A percentile compares a stretch with the other conserved stretches of the same genome.
Evolutionary conservation across 2,329 filamentous ascomycete genomes (phyloP).

Genomic region (Aspergillus sp.): DNA sequence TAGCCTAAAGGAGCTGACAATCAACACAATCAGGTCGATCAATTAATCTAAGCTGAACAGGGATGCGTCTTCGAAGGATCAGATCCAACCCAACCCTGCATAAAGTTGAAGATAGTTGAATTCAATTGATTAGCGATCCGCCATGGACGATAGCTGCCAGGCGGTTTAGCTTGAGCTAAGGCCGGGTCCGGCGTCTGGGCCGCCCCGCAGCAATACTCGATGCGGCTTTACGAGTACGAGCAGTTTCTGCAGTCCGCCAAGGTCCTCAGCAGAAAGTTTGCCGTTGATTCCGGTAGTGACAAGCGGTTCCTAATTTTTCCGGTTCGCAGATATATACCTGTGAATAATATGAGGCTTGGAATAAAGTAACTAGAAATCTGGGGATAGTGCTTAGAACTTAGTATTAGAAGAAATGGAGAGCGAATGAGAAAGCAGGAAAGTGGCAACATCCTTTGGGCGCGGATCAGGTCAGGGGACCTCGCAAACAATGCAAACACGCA

Average conservation of each 20-base stretch:
- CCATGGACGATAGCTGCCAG: background rate
- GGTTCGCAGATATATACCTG: too few relatives aligned
- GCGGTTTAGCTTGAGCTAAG: constrained; percentile 3
- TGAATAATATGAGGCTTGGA: too few relatives aligned
- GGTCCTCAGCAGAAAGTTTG: background rate
- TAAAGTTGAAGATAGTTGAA: background rate
- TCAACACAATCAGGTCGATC: background rate
- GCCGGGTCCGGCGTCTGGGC: constrained; percentile 16
- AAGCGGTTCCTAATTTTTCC: background rate
- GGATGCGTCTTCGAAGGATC: background rate
- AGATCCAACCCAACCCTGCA: background rate
- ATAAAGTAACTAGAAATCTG: too few relatives aligned
- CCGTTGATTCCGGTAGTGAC: background rate
- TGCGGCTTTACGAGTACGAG: background rate
- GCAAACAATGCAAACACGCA: constrained; percentile 30
- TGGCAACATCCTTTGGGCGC: background rate
- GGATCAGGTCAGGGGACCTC: constrained; percentile 3
- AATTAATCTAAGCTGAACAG: background rate
- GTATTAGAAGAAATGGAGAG: background rate
- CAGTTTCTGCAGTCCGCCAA: background rate
- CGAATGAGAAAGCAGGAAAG: background rate
- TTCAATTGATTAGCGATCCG: background rate
- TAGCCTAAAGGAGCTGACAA: background rate
- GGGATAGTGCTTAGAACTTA: too few relatives aligned
- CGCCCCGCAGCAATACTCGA: constrained; percentile 12